Conservation (phyloP, 1,284 basidiomycete species). For the Trametes pubescens region DNA sequence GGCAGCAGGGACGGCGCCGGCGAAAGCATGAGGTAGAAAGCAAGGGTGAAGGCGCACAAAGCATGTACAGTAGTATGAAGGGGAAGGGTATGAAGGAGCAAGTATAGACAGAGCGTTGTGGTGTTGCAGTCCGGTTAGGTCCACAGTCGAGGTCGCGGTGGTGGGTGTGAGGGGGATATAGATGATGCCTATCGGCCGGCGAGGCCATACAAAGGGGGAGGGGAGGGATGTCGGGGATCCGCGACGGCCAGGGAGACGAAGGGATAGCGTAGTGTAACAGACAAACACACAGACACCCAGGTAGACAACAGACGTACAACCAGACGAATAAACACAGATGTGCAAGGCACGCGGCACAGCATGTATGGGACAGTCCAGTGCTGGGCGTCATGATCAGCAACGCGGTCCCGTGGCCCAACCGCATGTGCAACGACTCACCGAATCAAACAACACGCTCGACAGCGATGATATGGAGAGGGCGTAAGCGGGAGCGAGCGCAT, state of each 20-base stretch:
- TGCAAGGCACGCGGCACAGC: conserved; percentile 11
- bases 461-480: not conserved
- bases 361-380: conserved; percentile 9
- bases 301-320: conserved; percentile 1
- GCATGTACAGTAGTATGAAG: conserved; percentile 10
- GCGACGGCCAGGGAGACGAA: conserved; percentile 27
- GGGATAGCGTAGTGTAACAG: conserved; percentile 18
- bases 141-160: not conserved
- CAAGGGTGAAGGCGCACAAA: conserved; percentile 5
- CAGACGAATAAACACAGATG: conserved; percentile 10
- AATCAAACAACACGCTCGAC: not conserved
- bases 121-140: not conserved
- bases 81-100: conserved; percentile 9
- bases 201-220: conserved; percentile 18
- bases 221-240: not conserved
- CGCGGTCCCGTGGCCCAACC: not conserved
- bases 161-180: not conserved
- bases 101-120: conserved; percentile 3
- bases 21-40: not conserved
- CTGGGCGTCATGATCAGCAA: not conserved
- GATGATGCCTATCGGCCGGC: conserved; percentile 26
- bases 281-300: conserved; percentile 9
- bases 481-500: not conserved
- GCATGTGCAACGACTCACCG: not conserved
- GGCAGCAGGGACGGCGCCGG: not conserved